Conservation (phyloP, 352 stramenopile species). For the Globisporangium cylindrosporum region DNA sequence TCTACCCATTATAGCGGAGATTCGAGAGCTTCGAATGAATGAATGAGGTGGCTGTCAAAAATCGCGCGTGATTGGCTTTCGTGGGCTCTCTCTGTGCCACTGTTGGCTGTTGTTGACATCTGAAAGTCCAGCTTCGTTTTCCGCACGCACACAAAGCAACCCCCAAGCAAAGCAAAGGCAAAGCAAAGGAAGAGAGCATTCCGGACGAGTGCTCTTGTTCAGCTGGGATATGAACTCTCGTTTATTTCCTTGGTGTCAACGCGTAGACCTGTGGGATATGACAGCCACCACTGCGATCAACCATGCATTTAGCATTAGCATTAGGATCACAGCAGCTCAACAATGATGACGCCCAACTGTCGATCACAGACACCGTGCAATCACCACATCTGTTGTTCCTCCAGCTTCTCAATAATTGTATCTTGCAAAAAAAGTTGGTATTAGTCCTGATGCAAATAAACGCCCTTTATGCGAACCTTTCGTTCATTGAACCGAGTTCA, state of each 20-base stretch:
- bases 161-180: neutral
- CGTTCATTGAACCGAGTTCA: too few relatives aligned
- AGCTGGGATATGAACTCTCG: neutral
- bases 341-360: neutral
- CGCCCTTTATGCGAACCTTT: too few relatives aligned
- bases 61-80: neutral
- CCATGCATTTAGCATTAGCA: too few relatives aligned
- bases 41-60: neutral
- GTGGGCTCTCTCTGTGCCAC: neutral
- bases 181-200: neutral
- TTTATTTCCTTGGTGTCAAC: neutral
- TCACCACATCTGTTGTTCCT: too few relatives aligned
- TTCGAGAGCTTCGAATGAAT: conserved; percentile 2
- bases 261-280: neutral
- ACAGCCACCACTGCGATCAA: neutral
- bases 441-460: too few relatives aligned
- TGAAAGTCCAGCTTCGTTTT: neutral
- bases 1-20: neutral
- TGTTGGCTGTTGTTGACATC: neutral
- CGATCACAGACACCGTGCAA: neutral
- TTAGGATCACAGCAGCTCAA: too few relatives aligned
- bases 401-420: too few relatives aligned
- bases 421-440: too few relatives aligned
- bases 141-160: too few relatives aligned
- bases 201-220: neutral